These are phyloP conservation scores for Thalassiosira delicatula DNA, from an alignment of 352 stramenopile species.

Conservation along the genomic window DNA sequence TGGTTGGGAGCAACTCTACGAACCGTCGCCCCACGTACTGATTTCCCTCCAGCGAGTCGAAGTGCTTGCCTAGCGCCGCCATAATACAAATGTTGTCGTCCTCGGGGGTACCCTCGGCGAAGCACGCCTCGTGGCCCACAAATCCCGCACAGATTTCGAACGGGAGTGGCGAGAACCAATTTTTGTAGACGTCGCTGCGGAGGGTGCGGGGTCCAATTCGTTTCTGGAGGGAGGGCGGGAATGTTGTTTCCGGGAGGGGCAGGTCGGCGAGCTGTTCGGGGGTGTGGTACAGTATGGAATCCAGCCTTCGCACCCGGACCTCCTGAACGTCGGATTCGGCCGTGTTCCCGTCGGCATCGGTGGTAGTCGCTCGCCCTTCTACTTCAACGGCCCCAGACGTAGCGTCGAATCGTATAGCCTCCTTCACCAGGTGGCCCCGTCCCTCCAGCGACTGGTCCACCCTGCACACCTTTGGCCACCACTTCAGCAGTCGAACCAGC, in stretches of 20 bases:
- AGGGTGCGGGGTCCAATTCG: conserved; percentile 59
- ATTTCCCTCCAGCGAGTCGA: conserved; percentile 37
- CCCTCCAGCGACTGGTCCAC: conserved; percentile 44
- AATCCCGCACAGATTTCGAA: conserved; percentile 79
- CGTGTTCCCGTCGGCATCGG: background rate
- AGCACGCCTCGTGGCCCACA: conserved; percentile 62
- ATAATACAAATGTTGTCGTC: conserved; percentile 59
- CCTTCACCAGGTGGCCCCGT: conserved; percentile 50
- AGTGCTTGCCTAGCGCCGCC: conserved; percentile 66
- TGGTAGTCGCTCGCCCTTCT: background rate
- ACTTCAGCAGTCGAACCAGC: conserved; percentile 73
- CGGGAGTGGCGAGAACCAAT: conserved; percentile 70
- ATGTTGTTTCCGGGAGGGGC: conserved; percentile 71
- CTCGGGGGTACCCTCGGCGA: conserved; percentile 56
- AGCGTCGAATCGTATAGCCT: conserved; percentile 64
- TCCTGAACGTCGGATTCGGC: conserved; percentile 39
- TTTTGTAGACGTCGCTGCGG: conserved; percentile 49
- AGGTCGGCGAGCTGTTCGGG: conserved; percentile 54
- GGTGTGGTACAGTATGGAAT: conserved; percentile 63
- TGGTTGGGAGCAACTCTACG: conserved; percentile 30
- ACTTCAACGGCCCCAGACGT: background rate
- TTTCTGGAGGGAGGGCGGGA: conserved; percentile 64
- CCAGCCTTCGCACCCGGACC: conserved; percentile 36
- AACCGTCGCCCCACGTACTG: conserved; percentile 27
- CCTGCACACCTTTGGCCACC: conserved; percentile 71